Base-by-base conservation (phyloP, 2,329 filamentous ascomycete species). In the Aspergillus transmontanensis region DNA sequence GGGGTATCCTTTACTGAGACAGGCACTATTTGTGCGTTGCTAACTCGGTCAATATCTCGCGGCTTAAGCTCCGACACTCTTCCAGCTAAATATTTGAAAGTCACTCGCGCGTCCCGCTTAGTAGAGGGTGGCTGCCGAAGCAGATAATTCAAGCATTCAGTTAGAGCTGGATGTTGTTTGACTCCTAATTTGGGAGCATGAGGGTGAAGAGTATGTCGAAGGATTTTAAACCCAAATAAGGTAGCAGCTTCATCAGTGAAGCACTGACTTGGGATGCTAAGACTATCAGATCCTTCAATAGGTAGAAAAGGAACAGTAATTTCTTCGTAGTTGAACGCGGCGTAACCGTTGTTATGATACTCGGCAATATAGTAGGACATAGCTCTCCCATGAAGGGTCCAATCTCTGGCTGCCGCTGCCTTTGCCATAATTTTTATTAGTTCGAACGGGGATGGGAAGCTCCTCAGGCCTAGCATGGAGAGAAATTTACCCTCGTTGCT, bases 171-270 rank as follows among this genome's bases (percentile, higher is more conserved):
- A 75, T 99, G 89, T 59, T 86, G 80, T n/a, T 86, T 85, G 6
- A 99, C 93, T 1, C 93, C 94, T 71, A 99, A 93, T 79, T 95
- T 94, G 60, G 85, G 83, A 19, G 93, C 92, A 80, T 98, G 92
- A 12, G 85, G 80, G 64, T 91, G 89, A n/a, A 98, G 83, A 66
- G 95, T 91, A 55, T 81, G 85, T 64, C 87, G 85, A 39, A 99
- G 80, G 21, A 97, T 90, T 30, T 89, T 84, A 72, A 96, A 98
- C 0, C 92, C 92, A 58, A 99, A 84, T 5, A 96, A 83, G 0
- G 89, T 84, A 26, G 92, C 91, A 48, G 86, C 86, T 45, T 90
- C 86, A 69, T 98, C 94, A 0, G 89, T 93, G 73, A 92, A 99
- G 72, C 94, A 97, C 63, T 89, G 86, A 1, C 85, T 86, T 0